Evolutionary conservation across 495 filamentous ascomycete species (phyloP), one percentile per base, ranked within the genome.

Genomic region (Apiosordaria backusii): DNA sequence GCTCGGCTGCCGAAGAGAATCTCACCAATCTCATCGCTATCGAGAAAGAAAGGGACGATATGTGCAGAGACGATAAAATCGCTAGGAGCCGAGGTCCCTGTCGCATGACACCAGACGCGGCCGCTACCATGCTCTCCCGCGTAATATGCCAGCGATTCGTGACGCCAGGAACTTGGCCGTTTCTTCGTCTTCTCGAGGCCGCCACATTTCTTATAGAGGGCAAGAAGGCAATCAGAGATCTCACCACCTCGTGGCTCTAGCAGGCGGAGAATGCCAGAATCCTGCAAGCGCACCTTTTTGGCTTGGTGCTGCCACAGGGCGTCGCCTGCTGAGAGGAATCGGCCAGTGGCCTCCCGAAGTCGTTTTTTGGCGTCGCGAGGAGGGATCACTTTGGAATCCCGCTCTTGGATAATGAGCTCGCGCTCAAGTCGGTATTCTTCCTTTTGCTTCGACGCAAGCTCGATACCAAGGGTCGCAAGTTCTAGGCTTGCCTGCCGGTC

Each of bases 31-130:
- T n/a, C n/a, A n/a, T n/a, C n/a, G n/a, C n/a, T n/a, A n/a, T 63
- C 65, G 50, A 67, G 54, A 67, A 67, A 67, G 27, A 67, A 63
- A 16, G 65, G 65, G 21, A 67, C 65, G n/a, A 67, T 54, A 50
- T 59, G 65, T 22, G 65, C 61, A 60, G 65, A 60, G 3, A 5
- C 7, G 21, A 64, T 57, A 35, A 18, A 29, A 7, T 16, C 50
- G 23, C 9, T 15, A 27, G 35, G 0, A 9, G 18, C 50, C 62
- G 52, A 64, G 1, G 2, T 1, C 19, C 62, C 62, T 1, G 23
- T 35, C 9, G 50, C 62, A 16, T 64, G 62, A 45, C 62, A 64
- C 62, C 62, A 64, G 27, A 64, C 54, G 22, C 7, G 16, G 18
- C 26, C 62, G 50, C 35, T n/a, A 53, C n/a, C 24, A 45, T 4